Evolutionary conservation across 306 rosid genomes (phyloP), one percentile per base, ranked within the genome.

Genomic region (Sicyos baderoa): DNA sequence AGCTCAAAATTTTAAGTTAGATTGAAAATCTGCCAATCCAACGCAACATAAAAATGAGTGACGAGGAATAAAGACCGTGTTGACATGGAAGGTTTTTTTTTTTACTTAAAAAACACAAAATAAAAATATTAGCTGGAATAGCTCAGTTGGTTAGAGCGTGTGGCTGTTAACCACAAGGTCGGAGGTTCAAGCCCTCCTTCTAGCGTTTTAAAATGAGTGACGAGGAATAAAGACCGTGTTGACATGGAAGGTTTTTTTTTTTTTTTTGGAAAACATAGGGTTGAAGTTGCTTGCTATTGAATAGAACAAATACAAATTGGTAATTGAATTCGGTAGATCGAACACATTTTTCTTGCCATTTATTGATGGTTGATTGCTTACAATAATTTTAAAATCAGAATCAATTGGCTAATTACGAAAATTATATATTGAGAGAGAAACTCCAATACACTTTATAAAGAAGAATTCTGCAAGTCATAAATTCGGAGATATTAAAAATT

Each of bases 121-220:
- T n/a, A n/a, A 35, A 3, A 35, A 35, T 35, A 35, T 54, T 14
- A 5, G 67, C 67, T 60, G 67, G 67, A 60, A 60, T 60, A 60
- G 67, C 67, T 60, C 48, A 60, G 67, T 59, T 59, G 65, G 65
- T 29, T 59, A 59, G 65, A 58, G 65, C 44, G 65, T 58, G 44
- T 27, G 65, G 18, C 48, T 32, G 44, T 60, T 60, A 60, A 60
- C 48, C 48, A 60, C 67, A 35, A 60, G 67, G 44, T 60, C 23
- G 48, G 67, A 60, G 48, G 67, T 60, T 60, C 48, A 35, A 60
- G 13, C 22, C 66, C 47, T 32, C 47, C 47, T 12, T 25, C n/a
- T n/a, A n/a, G n/a, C n/a, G n/a, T n/a, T n/a, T n/a, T n/a, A n/a
- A n/a, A n/a, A n/a, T n/a, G n/a, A n/a, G n/a, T n/a, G n/a, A n/a